A percentile compares a stretch with the other conserved stretches of the same genome.
phyloP scores from a whole-genome alignment of 148 eudicot species.

The Dysphania ambrosioides region DNA sequence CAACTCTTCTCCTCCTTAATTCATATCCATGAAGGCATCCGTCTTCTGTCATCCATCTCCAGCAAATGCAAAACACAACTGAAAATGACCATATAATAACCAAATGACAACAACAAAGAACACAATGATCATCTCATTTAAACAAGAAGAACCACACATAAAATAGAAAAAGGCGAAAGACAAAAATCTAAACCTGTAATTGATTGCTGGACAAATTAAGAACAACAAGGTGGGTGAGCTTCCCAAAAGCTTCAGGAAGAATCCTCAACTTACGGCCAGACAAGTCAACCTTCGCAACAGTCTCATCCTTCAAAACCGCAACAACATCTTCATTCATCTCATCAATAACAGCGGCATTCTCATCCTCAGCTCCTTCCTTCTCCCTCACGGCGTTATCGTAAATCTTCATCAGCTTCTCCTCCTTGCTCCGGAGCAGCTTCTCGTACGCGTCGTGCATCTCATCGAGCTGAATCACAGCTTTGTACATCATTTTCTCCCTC shows the following conservation, averaged over 20 bases:
- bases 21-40: background rate
- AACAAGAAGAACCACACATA: background rate
- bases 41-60: too few species aligned
- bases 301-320: constrained; percentile 43
- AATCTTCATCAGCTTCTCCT: constrained; percentile 52
- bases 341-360: constrained; percentile 16
- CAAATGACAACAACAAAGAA: background rate
- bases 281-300: constrained; percentile 43
- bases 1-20: background rate
- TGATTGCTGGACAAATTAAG: constrained; percentile 61
- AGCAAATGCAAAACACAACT: background rate
- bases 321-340: constrained; percentile 61
- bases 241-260: constrained; percentile 69
- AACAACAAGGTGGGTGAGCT: constrained; percentile 34
- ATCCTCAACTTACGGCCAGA: constrained; percentile 42
- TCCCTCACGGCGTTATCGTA: constrained; percentile 49
- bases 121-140: background rate
- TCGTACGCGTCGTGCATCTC: constrained; percentile 62
- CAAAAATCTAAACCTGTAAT: constrained; percentile 46
- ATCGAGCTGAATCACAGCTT: constrained; percentile 55
- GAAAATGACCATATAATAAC: background rate
- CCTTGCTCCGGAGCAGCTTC: constrained; percentile 49
- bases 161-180: background rate
- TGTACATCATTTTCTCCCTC: constrained; percentile 50
- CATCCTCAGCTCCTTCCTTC: constrained; percentile 21